A percentile compares a stretch with the other conserved stretches of the same genome.
These are phyloP conservation scores for Lyophyllum atratum DNA, from an alignment of 768 basidiomycete genomes.

Conservation along the genomic window DNA sequence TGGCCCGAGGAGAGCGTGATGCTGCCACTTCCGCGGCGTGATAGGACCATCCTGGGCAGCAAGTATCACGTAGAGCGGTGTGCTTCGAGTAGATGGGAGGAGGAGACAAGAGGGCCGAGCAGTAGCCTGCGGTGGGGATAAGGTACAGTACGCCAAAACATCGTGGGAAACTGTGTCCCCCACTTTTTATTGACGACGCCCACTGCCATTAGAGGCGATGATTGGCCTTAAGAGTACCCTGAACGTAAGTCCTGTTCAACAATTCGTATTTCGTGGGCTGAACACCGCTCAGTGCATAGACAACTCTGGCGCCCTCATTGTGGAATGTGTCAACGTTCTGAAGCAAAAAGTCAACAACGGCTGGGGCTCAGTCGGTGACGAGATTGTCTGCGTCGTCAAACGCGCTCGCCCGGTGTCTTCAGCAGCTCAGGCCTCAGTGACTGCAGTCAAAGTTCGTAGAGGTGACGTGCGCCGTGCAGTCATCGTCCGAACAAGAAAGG, in stretches of 20 bases:
- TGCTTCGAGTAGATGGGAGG: conserved; percentile 2
- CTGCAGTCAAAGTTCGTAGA: conserved; percentile 85
- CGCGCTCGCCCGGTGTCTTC: conserved; percentile 82
- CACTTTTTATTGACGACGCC: conserved; percentile 9
- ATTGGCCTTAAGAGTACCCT: conserved; percentile 94
- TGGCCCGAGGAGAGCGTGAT: conserved; percentile 73
- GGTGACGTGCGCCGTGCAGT: conserved; percentile 97
- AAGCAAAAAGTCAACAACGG: conserved; percentile 97
- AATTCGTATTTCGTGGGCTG: background rate
- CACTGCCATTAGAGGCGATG: conserved; percentile 48
- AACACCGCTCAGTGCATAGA: conserved; percentile 74
- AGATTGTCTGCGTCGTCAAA: conserved; percentile 94
- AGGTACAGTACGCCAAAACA: conserved; percentile 1
- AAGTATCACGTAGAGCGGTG: conserved; percentile 1
- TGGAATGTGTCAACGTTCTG: conserved; percentile 95
- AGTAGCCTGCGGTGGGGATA: background rate
- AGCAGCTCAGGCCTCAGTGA: conserved; percentile 64
- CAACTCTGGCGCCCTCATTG: conserved; percentile 92
- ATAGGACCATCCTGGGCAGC: conserved; percentile 53
- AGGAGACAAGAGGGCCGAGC: conserved; percentile 5
- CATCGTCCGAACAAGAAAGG: conserved; percentile 90
- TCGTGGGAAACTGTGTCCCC: conserved; percentile 21
- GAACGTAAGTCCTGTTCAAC: conserved; percentile 70
- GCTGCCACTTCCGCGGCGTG: conserved; percentile 79
- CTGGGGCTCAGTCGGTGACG: conserved; percentile 91